A percentile compares a stretch with the other conserved stretches of the same genome.
Conservation (phyloP, 1,284 basidiomycete species). For the Psilocybe mexicana region DNA sequence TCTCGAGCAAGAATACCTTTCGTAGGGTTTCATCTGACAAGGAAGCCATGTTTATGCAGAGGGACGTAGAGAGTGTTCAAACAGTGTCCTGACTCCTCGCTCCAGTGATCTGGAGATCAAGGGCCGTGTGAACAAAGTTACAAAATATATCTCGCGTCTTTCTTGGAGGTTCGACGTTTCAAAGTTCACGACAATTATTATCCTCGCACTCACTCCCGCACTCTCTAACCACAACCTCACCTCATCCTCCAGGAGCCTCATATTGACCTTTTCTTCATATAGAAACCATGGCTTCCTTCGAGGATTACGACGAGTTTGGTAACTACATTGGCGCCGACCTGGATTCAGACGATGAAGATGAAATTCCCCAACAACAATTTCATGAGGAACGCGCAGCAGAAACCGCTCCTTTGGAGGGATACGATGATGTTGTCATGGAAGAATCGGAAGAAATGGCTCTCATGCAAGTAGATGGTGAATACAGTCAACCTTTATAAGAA, state of each 20-base stretch:
- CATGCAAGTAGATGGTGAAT: constrained; percentile 79
- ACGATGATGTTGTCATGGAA: constrained; percentile 64
- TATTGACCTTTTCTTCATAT: not conserved
- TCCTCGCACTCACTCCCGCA: not conserved
- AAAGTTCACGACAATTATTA: too few relatives aligned
- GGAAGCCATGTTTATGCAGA: constrained; percentile 54
- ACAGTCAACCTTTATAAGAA: not conserved
- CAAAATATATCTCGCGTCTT: constrained; percentile 23
- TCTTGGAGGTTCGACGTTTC: constrained; percentile 4
- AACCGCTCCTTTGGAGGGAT: constrained; percentile 70
- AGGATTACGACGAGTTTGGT: constrained; percentile 91
- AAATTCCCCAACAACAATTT: constrained; percentile 51
- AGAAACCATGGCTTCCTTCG: constrained; percentile 70
- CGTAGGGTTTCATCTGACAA: constrained; percentile 85
- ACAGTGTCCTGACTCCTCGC: too few relatives aligned
- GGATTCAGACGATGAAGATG: constrained; percentile 83
- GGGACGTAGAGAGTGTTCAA: constrained; percentile 3
- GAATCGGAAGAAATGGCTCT: constrained; percentile 59
- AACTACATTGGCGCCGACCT: constrained; percentile 95
- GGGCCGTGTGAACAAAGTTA: constrained; percentile 6
- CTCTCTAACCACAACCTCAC: not conserved
- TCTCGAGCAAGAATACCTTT: constrained; percentile 54
- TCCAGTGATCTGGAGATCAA: not conserved
- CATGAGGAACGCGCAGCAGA: constrained; percentile 35
- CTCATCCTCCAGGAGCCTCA: not conserved